A percentile compares a stretch with the other conserved stretches of the same genome.
Evolutionary conservation across 2,329 filamentous ascomycete species (phyloP).

Genomic region (Daldinia eschscholtzii): DNA sequence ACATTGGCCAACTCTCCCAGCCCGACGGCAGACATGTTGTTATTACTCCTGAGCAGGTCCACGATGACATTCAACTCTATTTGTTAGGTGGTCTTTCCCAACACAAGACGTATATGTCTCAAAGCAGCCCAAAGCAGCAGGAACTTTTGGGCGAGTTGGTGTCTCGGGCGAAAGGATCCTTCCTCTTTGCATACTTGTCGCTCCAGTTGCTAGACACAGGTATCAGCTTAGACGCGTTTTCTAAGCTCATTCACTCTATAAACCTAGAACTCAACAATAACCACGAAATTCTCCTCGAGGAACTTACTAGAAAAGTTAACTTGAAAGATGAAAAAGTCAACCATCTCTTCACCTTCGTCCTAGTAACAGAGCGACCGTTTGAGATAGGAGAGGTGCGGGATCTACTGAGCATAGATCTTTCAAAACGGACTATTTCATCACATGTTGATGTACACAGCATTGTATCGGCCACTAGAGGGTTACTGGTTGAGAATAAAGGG

Average conservation of each 20-base stretch:
- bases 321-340: constrained; percentile 43
- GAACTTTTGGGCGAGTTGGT: constrained; percentile 50
- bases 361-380: constrained; percentile 53
- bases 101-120: not conserved
- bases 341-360: constrained; percentile 54
- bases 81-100: not conserved
- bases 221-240: constrained; percentile 44
- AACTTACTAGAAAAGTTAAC: constrained; percentile 36
- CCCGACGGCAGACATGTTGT: not conserved
- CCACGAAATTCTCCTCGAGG: constrained; percentile 46
- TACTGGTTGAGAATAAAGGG: constrained; percentile 54
- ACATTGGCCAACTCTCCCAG: constrained; percentile 45
- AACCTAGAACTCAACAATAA: constrained; percentile 43
- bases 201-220: constrained; percentile 49
- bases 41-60: not conserved
- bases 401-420: constrained; percentile 51
- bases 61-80: not conserved
- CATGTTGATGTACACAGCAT: not conserved
- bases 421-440: constrained; percentile 39
- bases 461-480: constrained; percentile 33
- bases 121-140: constrained; percentile 11
- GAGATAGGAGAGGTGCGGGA: constrained; percentile 52
- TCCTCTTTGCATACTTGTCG: constrained; percentile 56
- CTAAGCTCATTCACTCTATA: constrained; percentile 45
- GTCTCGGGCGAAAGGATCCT: constrained; percentile 53